Base-by-base conservation (phyloP, 1,284 basidiomycete species). In the Boletellus dicymbophilus region DNA sequence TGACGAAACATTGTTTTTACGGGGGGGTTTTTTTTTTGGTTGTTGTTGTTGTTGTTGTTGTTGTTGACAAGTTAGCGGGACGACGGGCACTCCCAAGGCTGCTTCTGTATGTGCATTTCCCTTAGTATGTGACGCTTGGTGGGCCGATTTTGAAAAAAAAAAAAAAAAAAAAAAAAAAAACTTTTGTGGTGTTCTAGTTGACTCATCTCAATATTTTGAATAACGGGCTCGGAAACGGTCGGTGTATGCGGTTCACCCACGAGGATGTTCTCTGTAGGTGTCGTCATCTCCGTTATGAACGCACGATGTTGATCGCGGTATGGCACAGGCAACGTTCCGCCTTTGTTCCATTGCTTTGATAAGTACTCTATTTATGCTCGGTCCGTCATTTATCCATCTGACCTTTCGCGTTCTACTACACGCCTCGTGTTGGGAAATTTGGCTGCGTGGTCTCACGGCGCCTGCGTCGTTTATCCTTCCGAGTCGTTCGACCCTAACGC, bases 331-430 rank as follows among this genome's bases (percentile, higher is more conserved):
- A 91, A 92, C 56, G 83, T 83, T 1, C 89, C 90, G 2, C 89
- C 89, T 1, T 68, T 92, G 1, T 92, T 92, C 63, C 89, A 93
- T 64, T 93, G 90, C 61, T 93, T 93, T 80, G 90, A 90, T 90
- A 69, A 85, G 88, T 87, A 33, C 46, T 31, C 47, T 9, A n/a
- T n/a, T 22, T 49, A 16, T 9, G 18, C 37, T 21, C 31, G 21
- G 4, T 50, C n/a, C 16, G 15, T 34, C 22, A 4, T n/a, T 41
- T 5, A 1, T 22, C 45, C 40, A 38, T 38, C 50, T 54, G 45
- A 67, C 45, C 36, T 26, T 25, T 21, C 44, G 42, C 23, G 21
- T 43, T 31, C 36, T 55, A n/a, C n/a, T n/a, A 52, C 58, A 90
- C 85, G 90, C 60, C 79, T 93, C 37, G 84, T 93, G 11, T 66